phyloP scores from a whole-genome alignment of 805 yeast genomes.

The Lachancea fermentati region DNA sequence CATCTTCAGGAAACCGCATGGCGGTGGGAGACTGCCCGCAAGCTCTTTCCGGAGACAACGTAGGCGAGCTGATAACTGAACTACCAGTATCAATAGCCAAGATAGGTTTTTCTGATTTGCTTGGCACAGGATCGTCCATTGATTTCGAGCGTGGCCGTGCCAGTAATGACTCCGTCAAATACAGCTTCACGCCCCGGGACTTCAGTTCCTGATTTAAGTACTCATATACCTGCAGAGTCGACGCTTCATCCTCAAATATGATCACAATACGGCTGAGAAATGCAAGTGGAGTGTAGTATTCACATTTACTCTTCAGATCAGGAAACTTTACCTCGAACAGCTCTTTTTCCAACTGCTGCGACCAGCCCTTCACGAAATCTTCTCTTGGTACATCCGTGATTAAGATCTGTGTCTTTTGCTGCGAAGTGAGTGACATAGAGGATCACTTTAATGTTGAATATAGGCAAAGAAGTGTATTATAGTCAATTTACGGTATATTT shows the following conservation, averaged over 20 bases:
- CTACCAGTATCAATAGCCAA: conserved; percentile 22
- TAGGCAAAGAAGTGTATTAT: neutral
- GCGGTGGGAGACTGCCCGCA: conserved; percentile 28
- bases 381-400: conserved; percentile 29
- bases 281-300: conserved; percentile 36
- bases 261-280: conserved; percentile 41
- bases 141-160: conserved; percentile 26
- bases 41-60: conserved; percentile 29
- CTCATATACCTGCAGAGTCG: conserved; percentile 21
- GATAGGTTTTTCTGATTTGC: conserved; percentile 16
- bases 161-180: conserved; percentile 32
- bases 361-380: conserved; percentile 24
- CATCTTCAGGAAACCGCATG: conserved; percentile 21
- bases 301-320: conserved; percentile 15
- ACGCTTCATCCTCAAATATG: conserved; percentile 26
- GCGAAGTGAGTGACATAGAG: conserved; percentile 1
- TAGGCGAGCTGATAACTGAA: conserved; percentile 9
- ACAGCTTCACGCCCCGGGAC: conserved; percentile 21
- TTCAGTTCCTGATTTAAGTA: conserved; percentile 15
- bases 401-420: conserved; percentile 26
- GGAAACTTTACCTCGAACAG: conserved; percentile 24
- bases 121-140: conserved; percentile 7
- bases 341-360: conserved; percentile 18
- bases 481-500: neutral
- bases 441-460: neutral